Evolutionary conservation across 2,329 filamentous ascomycete genomes (phyloP), one percentile per base, ranked within the genome.

Genomic region (Monilinia vaccinii-corymbosi): DNA sequence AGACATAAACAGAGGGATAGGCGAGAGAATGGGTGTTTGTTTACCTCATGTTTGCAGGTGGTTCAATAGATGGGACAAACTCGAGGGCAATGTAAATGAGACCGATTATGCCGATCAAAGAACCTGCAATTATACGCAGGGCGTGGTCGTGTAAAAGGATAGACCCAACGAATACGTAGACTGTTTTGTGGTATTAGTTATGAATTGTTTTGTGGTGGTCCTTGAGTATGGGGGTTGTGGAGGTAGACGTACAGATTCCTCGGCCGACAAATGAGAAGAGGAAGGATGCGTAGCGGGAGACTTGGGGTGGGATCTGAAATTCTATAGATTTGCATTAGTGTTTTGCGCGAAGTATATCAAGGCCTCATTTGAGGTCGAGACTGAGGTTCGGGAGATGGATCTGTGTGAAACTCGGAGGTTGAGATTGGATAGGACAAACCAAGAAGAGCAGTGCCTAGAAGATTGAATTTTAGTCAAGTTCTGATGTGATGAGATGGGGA

Each of bases 181-280:
- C 92, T 96, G 62, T 31, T 28, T 11, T 44, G 31, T 21, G 18
- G 38, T 63, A 52, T 70, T 56, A 73, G 65, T 32, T 34, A 18
- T 36, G 46, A 52, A 60, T 18, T 38, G 46, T 51, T 60, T 16
- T 38, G 47, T 45, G 56, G 49, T 32, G 25, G 25, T 25, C n/a
- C 40, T 57, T 56, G 34, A 18, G 13, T 44, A 57, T 38, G 55
- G 34, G 10, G 23, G 18, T 23, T 51, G 10, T 40, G 23, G 55
- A 25, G 40, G 8, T 42, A 18, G 34, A 85, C 91, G 77, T 84
- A 96, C 92, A 97, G 73, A 91, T 81, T 76, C 94, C 94, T 72
- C 94, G 91, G 63, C 94, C 94, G 68, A 97, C 78, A 81, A 99
- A 97, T 61, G 90, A 96, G 80, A 97, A 97, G 76, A 97, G 86